These are phyloP conservation scores for Lachnellula subtilissima DNA, from an alignment of 2,329 filamentous ascomycete species.

Conservation along the genomic window DNA sequence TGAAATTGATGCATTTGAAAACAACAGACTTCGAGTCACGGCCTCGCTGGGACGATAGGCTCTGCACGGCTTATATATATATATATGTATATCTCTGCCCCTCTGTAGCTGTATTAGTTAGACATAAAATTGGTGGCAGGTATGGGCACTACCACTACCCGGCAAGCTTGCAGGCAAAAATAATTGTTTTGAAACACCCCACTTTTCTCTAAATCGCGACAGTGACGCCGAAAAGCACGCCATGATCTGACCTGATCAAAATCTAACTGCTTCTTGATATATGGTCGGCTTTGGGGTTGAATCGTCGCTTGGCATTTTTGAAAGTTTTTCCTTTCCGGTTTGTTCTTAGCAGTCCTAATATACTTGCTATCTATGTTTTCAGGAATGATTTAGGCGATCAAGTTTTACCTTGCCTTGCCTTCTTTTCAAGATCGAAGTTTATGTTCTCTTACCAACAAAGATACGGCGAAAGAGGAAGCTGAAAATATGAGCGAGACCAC, in stretches of 20 bases:
- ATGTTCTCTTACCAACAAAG: not conserved
- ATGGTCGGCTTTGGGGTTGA: not conserved
- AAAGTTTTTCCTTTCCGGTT: too few relatives aligned
- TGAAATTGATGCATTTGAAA: too few relatives aligned
- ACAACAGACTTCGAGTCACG: too few relatives aligned
- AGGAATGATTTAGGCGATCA: too few relatives aligned
- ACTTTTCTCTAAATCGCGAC: not conserved
- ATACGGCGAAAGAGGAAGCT: not conserved
- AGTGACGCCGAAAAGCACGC: not conserved
- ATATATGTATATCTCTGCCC: too few relatives aligned
- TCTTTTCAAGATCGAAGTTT: not conserved
- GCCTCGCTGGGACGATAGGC: too few relatives aligned
- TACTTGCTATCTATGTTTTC: too few relatives aligned
- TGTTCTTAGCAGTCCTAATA: too few relatives aligned
- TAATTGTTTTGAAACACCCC: not conserved
- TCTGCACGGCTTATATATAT: too few relatives aligned
- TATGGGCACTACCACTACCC: not conserved
- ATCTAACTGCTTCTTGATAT: not conserved
- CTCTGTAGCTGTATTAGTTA: not conserved
- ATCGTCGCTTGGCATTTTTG: too few relatives aligned
- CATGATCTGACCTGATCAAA: not conserved
- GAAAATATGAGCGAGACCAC: not conserved
- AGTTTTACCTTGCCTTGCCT: too few relatives aligned
- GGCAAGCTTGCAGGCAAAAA: not conserved
- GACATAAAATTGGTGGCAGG: not conserved